Percentiles rank a stretch among this genome's conserved stretches.
Conservation (phyloP, 2,329 filamentous ascomycete species). For the Zalaria obscura region DNA sequence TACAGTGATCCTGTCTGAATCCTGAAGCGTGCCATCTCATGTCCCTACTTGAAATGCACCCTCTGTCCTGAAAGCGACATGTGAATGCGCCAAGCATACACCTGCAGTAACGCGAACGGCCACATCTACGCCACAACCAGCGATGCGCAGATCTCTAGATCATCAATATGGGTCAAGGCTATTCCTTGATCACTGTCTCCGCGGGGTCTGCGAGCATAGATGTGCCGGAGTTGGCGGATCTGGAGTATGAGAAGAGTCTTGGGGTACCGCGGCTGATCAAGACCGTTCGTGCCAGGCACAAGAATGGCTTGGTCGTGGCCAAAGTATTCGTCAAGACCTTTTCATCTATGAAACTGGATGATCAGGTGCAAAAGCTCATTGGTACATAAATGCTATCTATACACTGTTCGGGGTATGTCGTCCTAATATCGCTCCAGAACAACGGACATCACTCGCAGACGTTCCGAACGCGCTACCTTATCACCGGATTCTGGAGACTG, state of each 20-base stretch:
- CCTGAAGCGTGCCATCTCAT: no score
- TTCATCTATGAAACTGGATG: slow-evolving; percentile 33
- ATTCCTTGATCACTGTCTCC: slow-evolving; percentile 82
- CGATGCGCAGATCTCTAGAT: no score
- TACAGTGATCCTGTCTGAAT: no score
- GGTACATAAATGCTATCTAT: not conserved
- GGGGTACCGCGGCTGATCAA: slow-evolving; percentile 94
- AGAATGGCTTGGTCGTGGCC: slow-evolving; percentile 81
- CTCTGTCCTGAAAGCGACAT: no score
- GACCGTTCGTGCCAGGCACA: slow-evolving; percentile 78
- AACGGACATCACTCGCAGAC: slow-evolving; percentile 63
- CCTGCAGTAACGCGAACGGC: not conserved
- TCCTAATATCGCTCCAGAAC: slow-evolving; percentile 39
- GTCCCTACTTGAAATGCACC: no score
- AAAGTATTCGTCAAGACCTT: slow-evolving; percentile 84
- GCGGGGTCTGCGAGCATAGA: slow-evolving; percentile 89
- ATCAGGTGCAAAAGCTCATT: slow-evolving; percentile 4
- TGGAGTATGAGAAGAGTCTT: slow-evolving; percentile 84
- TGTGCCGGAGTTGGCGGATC: slow-evolving; percentile 76
- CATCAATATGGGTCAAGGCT: slow-evolving; percentile 77
- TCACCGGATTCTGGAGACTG: slow-evolving; percentile 81
- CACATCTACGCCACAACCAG: no score
- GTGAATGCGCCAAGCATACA: no score
- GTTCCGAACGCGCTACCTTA: slow-evolving; percentile 87
- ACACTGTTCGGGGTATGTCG: no score